A percentile compares a stretch with the other conserved stretches of the same genome.
phyloP scores from a whole-genome alignment of 495 filamentous ascomycete genomes.

The Trichodelitschia bisporula region DNA sequence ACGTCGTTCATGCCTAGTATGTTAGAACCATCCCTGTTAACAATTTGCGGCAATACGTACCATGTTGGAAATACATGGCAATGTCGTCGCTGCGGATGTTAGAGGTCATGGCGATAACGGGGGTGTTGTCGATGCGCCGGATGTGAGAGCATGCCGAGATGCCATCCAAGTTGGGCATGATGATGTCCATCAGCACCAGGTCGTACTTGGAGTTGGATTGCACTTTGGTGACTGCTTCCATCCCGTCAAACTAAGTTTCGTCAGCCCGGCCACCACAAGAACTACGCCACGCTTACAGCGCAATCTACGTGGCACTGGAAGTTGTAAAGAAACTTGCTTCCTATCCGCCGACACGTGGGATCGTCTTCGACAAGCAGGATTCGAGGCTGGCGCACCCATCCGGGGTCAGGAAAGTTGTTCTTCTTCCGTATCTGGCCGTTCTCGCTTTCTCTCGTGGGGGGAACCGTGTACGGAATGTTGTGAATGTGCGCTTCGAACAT shows the following conservation, averaged over 20 bases:
- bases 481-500: slow-evolving; percentile 84
- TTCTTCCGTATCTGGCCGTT: slow-evolving; percentile 37
- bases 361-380: slow-evolving; percentile 93
- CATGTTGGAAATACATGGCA: slow-evolving; percentile 88
- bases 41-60: slow-evolving; percentile 24
- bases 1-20: slow-evolving; percentile 90
- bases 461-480: slow-evolving; percentile 69
- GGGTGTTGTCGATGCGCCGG: slow-evolving; percentile 60
- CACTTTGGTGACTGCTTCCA: slow-evolving; percentile 85
- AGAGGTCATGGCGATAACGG: slow-evolving; percentile 96
- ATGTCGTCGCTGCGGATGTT: slow-evolving; percentile 96
- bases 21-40: slow-evolving; percentile 1
- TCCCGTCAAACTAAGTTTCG: slow-evolving; percentile 45
- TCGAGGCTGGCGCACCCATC: slow-evolving; percentile 59
- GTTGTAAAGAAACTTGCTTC: slow-evolving; percentile 75
- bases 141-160: slow-evolving; percentile 88
- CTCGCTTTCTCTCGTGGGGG: slow-evolving; percentile 18
- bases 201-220: slow-evolving; percentile 66
- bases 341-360: slow-evolving; percentile 77
- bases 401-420: slow-evolving; percentile 42
- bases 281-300: slow-evolving; percentile 37
- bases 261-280: slow-evolving; percentile 6
- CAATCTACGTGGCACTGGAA: slow-evolving; percentile 61
- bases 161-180: slow-evolving; percentile 91
- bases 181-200: slow-evolving; percentile 94